Base-by-base conservation (phyloP, 2,329 filamentous ascomycete genomes). In the Pseudonectria foliicola region DNA sequence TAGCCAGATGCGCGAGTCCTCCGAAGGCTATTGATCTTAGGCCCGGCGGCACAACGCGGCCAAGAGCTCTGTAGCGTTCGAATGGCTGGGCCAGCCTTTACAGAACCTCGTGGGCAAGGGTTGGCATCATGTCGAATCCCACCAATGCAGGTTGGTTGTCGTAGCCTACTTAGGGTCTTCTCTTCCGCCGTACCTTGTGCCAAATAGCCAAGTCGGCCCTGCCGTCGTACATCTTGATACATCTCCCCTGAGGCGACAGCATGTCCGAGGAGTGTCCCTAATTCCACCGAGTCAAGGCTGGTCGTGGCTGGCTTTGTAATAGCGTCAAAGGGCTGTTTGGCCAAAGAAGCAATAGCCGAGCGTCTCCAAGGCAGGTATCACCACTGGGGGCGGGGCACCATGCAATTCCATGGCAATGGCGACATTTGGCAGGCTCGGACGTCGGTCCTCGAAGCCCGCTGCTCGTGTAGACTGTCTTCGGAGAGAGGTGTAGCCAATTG, bases 81-180 rank as follows among this genome's bases (percentile, higher is more conserved):
- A 37, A 34, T 30, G 29, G 31, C 27, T 16, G 29, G 37, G 25
- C 25, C 11, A 14, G 37, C 40, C 33, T 48, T 47, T 44, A 50
- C 46, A 39, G 47, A 38, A 34, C 36, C 50, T 44, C 45, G 45
- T 50, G 39, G 38, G 23, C 31, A 31, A 40, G 39, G 28, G 34
- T 41, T 44, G 37, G 41, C 47, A 31, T 27, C 7, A 40, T 53
- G 50, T 45, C 33, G 44, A 37, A 33, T 48, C 34, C 50, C 50
- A 48, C 5, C 16, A 25, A 24, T 12, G 18, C 38, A 39, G 44
- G 46, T 29, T 45, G 38, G 34, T 43, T 37, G 32, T 40, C 43
- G 42, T 40, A 40, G 18, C 8, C 34, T 40, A 34, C 14, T 30
- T 28, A 32, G 18, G 18, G 11, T 23, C 34, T 13, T 37, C 24